Evolutionary conservation across 192 early-diverging fungal species (phyloP).

Genomic region (Pilaira anomala): DNA sequence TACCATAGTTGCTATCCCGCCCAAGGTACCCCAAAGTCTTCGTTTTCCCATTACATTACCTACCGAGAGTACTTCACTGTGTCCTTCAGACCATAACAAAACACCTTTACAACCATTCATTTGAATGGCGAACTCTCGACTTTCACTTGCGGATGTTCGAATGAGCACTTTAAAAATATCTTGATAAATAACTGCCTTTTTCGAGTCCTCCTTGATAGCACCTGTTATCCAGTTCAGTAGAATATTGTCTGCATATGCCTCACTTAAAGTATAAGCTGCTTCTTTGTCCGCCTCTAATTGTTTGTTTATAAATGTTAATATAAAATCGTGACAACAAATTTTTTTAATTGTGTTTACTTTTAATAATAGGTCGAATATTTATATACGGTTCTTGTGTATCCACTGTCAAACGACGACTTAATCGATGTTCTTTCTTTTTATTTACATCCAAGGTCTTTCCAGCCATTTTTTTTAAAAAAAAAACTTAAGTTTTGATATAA

Average conservation of each 20-base stretch:
- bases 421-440: slow-evolving; percentile 9
- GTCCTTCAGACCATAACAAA: slow-evolving; percentile 24
- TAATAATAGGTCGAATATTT: slow-evolving; percentile 19
- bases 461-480: too few species aligned
- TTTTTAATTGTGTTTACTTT: slow-evolving; percentile 10
- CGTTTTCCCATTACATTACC: slow-evolving; percentile 7
- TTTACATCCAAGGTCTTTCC: neutral
- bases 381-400: slow-evolving; percentile 10
- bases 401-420: slow-evolving; percentile 23
- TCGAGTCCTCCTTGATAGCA: slow-evolving; percentile 13
- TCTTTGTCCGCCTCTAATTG: slow-evolving; percentile 18
- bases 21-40: neutral
- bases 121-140: slow-evolving; percentile 23
- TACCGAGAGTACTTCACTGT: slow-evolving; percentile 6
- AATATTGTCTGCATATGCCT: slow-evolving; percentile 19
- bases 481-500: too few species aligned
- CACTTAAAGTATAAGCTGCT: slow-evolving; percentile 14
- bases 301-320: neutral
- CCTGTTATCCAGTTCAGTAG: slow-evolving; percentile 17
- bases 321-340: neutral
- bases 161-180: slow-evolving; percentile 17
- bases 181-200: neutral
- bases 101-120: slow-evolving; percentile 27
- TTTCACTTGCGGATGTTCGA: slow-evolving; percentile 6
- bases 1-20: slow-evolving; percentile 6